A percentile compares a stretch with the other conserved stretches of the same genome.
Evolutionary conservation across 345 rosid genomes (phyloP).

Genomic region (Syzygium aqueum): DNA sequence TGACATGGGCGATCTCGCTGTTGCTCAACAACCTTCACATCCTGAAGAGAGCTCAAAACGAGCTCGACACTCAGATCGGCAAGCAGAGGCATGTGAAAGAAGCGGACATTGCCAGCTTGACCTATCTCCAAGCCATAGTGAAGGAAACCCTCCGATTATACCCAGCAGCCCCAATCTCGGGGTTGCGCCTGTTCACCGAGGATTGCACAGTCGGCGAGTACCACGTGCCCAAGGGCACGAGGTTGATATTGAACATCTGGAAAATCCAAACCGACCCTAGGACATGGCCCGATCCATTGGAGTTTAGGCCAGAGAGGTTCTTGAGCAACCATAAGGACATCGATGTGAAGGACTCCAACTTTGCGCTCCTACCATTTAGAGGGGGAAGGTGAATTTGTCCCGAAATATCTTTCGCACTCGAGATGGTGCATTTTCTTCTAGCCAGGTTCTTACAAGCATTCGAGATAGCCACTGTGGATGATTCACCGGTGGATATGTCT

Average conservation of each 20-base stretch:
- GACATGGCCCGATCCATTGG: conserved; percentile 21
- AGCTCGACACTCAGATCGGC: background rate
- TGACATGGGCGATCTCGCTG: background rate
- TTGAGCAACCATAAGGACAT: conserved; percentile 10
- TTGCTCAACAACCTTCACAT: conserved; percentile 3
- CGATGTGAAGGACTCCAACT: conserved; percentile 22
- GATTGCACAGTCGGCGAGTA: conserved; percentile 17
- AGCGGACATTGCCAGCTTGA: conserved; percentile 13
- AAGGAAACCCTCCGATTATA: conserved; percentile 26
- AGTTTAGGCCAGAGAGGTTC: conserved; percentile 30
- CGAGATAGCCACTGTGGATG: background rate
- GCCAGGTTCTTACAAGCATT: conserved; percentile 23
- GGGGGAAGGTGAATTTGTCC: conserved; percentile 29
- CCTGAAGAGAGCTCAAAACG: background rate
- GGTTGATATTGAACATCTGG: conserved; percentile 19
- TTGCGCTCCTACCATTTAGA: conserved; percentile 33
- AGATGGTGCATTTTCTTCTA: conserved; percentile 10
- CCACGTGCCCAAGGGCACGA: conserved; percentile 15
- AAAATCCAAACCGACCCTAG: conserved; percentile 20
- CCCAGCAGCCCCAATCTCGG: conserved; percentile 17
- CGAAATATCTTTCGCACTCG: conserved; percentile 11
- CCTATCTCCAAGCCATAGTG: conserved; percentile 22
- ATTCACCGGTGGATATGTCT: conserved; percentile 8
- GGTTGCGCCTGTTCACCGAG: conserved; percentile 9
- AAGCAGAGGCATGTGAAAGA: conserved; percentile 1